These are phyloP conservation scores for Pyricularia sp. DNA, from an alignment of 2,329 filamentous ascomycete species.

Conservation along the genomic window DNA sequence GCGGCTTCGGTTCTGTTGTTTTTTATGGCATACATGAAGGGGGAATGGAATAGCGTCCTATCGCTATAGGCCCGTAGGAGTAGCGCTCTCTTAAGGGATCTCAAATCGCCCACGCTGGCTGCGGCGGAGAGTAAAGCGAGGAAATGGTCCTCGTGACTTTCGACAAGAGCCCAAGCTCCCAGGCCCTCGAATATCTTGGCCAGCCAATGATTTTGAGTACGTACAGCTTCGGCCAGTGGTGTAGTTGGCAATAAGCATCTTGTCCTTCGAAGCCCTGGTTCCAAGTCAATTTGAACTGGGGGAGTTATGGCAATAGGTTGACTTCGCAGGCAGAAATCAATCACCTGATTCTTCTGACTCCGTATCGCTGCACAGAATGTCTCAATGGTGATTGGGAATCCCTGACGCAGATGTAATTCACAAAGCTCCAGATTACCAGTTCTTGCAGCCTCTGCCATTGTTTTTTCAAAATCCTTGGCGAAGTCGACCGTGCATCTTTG, in stretches of 20 bases:
- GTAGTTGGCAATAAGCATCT: no score
- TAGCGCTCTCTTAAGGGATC: neutral
- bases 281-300: no score
- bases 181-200: neutral
- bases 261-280: no score
- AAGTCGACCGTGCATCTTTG: neutral
- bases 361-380: neutral
- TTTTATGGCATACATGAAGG: no score
- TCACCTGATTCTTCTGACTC: neutral
- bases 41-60: no score
- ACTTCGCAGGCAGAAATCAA: neutral
- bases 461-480: neutral
- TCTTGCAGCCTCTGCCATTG: neutral
- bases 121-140: neutral
- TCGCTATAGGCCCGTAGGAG: neutral
- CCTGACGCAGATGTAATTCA: neutral
- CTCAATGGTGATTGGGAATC: neutral
- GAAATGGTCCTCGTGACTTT: neutral
- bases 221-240: neutral
- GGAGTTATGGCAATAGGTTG: neutral
- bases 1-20: no score
- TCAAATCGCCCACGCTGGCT: neutral
- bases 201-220: neutral
- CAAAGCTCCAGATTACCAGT: neutral
- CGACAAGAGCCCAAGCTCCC: neutral